phyloP scores from a whole-genome alignment of 2,329 filamentous ascomycete species.

The Neocucurbitaria cava region DNA sequence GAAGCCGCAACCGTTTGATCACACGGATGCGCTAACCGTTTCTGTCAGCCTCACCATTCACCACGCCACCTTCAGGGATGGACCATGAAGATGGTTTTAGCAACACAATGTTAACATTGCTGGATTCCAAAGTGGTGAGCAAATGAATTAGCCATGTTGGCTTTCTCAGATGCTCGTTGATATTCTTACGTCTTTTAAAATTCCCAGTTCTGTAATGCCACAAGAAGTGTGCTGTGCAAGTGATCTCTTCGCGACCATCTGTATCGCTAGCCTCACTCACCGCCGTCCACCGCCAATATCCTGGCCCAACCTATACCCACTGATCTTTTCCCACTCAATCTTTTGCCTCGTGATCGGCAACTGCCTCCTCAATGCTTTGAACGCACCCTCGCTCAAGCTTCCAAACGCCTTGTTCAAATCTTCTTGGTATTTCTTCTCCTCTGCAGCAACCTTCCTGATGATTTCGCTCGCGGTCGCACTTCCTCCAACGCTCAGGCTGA shows the following conservation, averaged over 20 bases:
- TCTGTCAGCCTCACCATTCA: background rate
- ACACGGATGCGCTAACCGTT: background rate
- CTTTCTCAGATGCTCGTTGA: no score
- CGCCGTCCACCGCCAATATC: constrained; percentile 58
- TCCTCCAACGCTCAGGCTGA: constrained; percentile 65
- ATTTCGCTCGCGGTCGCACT: constrained; percentile 72
- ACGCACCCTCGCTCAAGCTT: constrained; percentile 88
- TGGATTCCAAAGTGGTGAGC: no score
- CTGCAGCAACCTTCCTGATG: constrained; percentile 75
- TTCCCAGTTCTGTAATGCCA: no score
- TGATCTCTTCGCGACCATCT: background rate
- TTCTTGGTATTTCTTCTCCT: constrained; percentile 94
- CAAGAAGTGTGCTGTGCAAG: no score
- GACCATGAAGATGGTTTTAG: no score
- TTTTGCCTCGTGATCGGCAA: constrained; percentile 96
- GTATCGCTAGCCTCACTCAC: background rate
- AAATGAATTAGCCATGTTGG: no score
- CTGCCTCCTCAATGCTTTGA: constrained; percentile 91
- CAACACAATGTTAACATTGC: no score
- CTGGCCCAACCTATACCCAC: constrained; percentile 75
- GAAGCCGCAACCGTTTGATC: background rate
- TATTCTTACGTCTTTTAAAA: no score
- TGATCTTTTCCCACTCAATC: constrained; percentile 99
- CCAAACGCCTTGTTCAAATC: constrained; percentile 92
- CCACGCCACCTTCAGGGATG: background rate